phyloP scores from a whole-genome alignment of 306 rosid species.

The Astragalus glycyphyllos region DNA sequence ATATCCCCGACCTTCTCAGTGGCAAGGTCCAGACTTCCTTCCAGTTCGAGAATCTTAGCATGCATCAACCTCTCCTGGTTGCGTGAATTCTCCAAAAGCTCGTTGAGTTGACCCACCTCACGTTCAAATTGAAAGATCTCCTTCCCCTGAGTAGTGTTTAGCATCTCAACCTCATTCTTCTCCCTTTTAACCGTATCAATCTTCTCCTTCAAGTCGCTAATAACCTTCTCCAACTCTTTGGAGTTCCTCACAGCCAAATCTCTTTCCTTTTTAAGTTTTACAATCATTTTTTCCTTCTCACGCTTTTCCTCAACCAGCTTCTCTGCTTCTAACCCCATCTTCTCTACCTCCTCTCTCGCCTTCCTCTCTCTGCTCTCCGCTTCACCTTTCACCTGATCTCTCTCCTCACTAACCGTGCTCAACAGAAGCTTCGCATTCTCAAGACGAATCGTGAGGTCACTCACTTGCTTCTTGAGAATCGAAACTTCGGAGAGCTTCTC shows the following conservation, averaged over 20 bases:
- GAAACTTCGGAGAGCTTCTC: conserved; percentile 51
- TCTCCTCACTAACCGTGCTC: conserved; percentile 42
- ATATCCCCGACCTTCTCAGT: conserved; percentile 44
- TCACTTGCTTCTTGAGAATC: conserved; percentile 40
- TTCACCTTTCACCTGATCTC: conserved; percentile 50
- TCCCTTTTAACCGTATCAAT: conserved; percentile 46
- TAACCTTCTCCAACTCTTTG: conserved; percentile 27
- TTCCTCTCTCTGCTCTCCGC: conserved; percentile 45
- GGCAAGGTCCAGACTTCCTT: conserved; percentile 44
- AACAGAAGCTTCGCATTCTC: conserved; percentile 47
- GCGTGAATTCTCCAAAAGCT: conserved; percentile 29
- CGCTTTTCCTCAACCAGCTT: conserved; percentile 43
- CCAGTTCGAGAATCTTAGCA: conserved; percentile 42
- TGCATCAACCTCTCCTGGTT: conserved; percentile 43
- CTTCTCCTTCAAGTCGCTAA: conserved; percentile 52
- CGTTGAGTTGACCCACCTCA: conserved; percentile 48
- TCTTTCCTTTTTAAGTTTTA: conserved; percentile 45
- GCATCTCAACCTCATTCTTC: conserved; percentile 48
- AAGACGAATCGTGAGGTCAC: conserved; percentile 33
- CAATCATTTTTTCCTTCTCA: conserved; percentile 43
- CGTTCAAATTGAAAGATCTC: conserved; percentile 44
- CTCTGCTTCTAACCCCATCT: conserved; percentile 37
- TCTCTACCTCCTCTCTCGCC: conserved; percentile 40
- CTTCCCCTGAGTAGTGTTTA: conserved; percentile 31
- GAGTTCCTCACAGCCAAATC: conserved; percentile 49